Evolutionary conservation across 805 yeast species (phyloP).

Genomic region (Candida saitoana): DNA sequence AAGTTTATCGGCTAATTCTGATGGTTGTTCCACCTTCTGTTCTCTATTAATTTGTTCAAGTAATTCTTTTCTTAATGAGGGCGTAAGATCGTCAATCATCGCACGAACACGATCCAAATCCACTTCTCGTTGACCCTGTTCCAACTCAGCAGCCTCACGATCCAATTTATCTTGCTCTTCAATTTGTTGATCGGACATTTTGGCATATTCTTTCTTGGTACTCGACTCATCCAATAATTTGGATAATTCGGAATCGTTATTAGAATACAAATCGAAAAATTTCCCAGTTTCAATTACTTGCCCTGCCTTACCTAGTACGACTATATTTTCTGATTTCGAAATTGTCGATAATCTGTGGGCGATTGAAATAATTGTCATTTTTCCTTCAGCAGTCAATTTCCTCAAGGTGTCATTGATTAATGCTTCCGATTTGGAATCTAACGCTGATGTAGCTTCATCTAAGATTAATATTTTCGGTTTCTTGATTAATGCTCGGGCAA

Average conservation of each 20-base stretch:
- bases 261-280: constrained; percentile 37
- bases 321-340: constrained; percentile 40
- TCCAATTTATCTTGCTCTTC: constrained; percentile 23
- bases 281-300: constrained; percentile 38
- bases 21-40: not conserved
- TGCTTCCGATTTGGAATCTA: constrained; percentile 50
- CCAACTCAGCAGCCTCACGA: constrained; percentile 21
- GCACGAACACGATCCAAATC: constrained; percentile 17
- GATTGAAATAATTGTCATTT: constrained; percentile 41
- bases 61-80: constrained; percentile 27
- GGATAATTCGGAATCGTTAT: constrained; percentile 39
- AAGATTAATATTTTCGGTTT: constrained; percentile 59
- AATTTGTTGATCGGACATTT: constrained; percentile 19
- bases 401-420: constrained; percentile 40
- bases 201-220: constrained; percentile 12
- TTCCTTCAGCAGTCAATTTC: constrained; percentile 33
- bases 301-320: constrained; percentile 41
- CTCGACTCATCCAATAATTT: constrained; percentile 37
- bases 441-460: constrained; percentile 69
- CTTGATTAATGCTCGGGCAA: constrained; percentile 69
- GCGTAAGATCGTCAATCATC: constrained; percentile 35
- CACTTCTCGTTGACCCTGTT: constrained; percentile 8
- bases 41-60: constrained; percentile 20
- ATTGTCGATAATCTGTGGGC: constrained; percentile 45
- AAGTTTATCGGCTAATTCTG: not conserved